phyloP scores from a whole-genome alignment of 75 land plant genomes.

The Pseudotsuga menziesii region DNA sequence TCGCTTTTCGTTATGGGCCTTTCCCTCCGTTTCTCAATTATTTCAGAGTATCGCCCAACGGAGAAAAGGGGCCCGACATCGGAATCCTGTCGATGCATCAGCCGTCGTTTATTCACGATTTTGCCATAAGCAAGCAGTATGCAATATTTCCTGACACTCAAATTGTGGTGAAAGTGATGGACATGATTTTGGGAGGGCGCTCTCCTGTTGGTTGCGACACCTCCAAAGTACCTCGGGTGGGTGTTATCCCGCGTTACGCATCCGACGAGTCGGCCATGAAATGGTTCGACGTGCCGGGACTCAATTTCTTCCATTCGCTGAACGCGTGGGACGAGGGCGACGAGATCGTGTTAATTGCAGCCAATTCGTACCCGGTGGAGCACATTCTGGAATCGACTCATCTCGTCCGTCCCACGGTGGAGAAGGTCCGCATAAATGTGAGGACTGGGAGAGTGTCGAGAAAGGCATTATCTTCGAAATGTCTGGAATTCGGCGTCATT shows the following conservation, averaged over 20 bases:
- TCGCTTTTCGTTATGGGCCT: conserved; percentile 43
- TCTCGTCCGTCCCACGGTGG: conserved; percentile 32
- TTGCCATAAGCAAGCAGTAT: conserved; percentile 48
- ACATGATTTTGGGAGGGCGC: conserved; percentile 29
- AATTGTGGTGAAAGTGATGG: conserved; percentile 40
- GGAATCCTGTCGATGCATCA: conserved; percentile 35
- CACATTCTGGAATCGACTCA: conserved; percentile 40
- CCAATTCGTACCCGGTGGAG: conserved; percentile 48
- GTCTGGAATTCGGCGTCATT: conserved; percentile 64
- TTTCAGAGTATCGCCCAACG: conserved; percentile 48
- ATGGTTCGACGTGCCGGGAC: conserved; percentile 79
- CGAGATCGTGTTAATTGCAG: conserved; percentile 48
- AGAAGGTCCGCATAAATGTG: conserved; percentile 51
- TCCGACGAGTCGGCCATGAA: conserved; percentile 31
- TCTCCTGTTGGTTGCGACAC: conserved; percentile 43
- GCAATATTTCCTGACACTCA: conserved; percentile 58
- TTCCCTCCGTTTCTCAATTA: conserved; percentile 43
- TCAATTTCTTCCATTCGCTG: conserved; percentile 49
- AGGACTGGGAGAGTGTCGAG: conserved; percentile 33
- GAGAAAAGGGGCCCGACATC: conserved; percentile 46
- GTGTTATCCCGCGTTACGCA: conserved; percentile 57
- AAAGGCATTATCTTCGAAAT: conserved; percentile 27
- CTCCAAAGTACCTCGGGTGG: conserved; percentile 55
- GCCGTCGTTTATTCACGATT: conserved; percentile 58
- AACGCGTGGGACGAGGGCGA: conserved; percentile 87